These are phyloP conservation scores for Thuja plicata DNA, from an alignment of 83 land plant species.

Conservation along the genomic window DNA sequence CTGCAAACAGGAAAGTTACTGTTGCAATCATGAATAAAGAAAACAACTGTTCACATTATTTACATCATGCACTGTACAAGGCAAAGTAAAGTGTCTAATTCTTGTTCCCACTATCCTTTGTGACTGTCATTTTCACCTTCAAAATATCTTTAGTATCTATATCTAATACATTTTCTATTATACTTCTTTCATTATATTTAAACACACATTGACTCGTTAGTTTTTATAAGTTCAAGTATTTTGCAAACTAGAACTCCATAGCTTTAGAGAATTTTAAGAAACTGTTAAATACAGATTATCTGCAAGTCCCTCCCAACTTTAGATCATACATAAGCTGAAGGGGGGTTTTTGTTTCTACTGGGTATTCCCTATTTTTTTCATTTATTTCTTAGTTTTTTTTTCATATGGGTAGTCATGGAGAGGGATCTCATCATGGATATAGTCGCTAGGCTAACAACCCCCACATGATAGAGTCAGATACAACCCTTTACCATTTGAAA, in stretches of 20 bases:
- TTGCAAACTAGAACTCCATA: neutral
- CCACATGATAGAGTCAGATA: too few species aligned
- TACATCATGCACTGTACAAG: slow-evolving; percentile 40
- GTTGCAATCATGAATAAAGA: slow-evolving; percentile 44
- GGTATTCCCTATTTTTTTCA: too few species aligned
- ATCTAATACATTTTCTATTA: neutral
- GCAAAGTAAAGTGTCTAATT: slow-evolving; percentile 26
- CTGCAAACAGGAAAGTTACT: slow-evolving; percentile 39
- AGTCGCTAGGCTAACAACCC: too few species aligned
- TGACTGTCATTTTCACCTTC: neutral
- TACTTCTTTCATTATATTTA: neutral
- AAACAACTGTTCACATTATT: slow-evolving; percentile 51
- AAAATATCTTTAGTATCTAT: neutral
- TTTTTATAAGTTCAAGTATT: neutral
- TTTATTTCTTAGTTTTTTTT: too few species aligned
- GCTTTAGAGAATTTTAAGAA: neutral
- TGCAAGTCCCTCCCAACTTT: neutral
- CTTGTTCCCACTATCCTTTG: neutral
- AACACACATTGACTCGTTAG: neutral
- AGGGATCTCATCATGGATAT: too few species aligned
- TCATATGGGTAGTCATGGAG: too few species aligned
- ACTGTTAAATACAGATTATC: neutral
- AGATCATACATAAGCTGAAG: neutral
- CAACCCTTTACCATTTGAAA: too few species aligned
- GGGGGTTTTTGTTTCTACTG: too few species aligned